phyloP scores from a whole-genome alignment of 129 eudicot genomes.

The Artemisia tridentata region DNA sequence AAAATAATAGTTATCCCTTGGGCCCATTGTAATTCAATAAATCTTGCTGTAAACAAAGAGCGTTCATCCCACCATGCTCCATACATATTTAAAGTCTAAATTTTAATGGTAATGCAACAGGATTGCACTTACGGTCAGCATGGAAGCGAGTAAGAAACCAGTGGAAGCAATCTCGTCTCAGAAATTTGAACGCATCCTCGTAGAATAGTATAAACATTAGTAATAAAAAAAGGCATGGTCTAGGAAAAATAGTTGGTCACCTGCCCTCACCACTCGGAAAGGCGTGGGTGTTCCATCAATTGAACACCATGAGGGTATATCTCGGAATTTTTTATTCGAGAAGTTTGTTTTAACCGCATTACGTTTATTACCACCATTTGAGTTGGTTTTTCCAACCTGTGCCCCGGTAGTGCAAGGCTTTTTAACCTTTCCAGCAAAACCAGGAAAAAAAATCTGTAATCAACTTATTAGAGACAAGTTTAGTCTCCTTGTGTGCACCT shows the following conservation, averaged over 20 bases:
- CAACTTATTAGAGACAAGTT: slow-evolving; percentile 47
- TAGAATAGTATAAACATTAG: slow-evolving; percentile 16
- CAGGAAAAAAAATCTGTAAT: slow-evolving; percentile 81
- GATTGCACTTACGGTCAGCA: slow-evolving; percentile 72
- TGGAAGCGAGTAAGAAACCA: slow-evolving; percentile 98
- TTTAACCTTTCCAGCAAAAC: slow-evolving; percentile 44
- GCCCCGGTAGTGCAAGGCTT: slow-evolving; percentile 25
- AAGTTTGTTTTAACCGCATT: slow-evolving; percentile 25
- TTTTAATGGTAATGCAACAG: background rate
- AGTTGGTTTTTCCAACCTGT: slow-evolving; percentile 31
- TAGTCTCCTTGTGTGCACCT: slow-evolving; percentile 35
- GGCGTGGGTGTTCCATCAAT: slow-evolving; percentile 78
- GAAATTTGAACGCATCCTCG: slow-evolving; percentile 88
- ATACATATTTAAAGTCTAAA: background rate
- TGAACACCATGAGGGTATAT: slow-evolving; percentile 81
- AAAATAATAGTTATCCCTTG: background rate
- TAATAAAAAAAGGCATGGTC: slow-evolving; percentile 9
- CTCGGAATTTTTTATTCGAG: slow-evolving; percentile 47
- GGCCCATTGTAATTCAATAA: too few species aligned
- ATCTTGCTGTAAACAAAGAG: background rate
- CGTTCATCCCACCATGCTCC: background rate
- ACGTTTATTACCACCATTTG: slow-evolving; percentile 35
- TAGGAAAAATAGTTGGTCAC: slow-evolving; percentile 15
- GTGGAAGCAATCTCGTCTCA: slow-evolving; percentile 80
- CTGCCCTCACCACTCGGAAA: slow-evolving; percentile 70